These are phyloP conservation scores for Verticillium zaregamsianum DNA, from an alignment of 2,329 filamentous ascomycete genomes.

Conservation along the genomic window DNA sequence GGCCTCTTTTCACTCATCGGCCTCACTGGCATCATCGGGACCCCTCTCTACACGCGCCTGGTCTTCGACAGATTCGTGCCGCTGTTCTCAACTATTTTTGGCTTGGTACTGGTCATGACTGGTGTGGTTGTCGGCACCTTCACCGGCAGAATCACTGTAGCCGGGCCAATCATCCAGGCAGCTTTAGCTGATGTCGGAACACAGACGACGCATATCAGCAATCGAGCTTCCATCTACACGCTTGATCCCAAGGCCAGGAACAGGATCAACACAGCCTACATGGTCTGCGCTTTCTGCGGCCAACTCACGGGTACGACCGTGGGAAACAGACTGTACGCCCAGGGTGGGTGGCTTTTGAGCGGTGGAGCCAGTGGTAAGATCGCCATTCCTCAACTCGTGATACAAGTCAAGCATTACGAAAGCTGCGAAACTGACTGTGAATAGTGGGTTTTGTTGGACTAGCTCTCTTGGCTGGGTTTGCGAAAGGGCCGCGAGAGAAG, in stretches of 20 bases:
- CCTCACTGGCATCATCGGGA: conserved; percentile 62
- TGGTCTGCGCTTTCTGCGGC: conserved; percentile 71
- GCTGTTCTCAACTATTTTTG: conserved; percentile 62
- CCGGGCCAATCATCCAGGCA: conserved; percentile 69
- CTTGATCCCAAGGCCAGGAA: conserved; percentile 70
- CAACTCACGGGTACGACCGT: conserved; percentile 68
- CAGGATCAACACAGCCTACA: conserved; percentile 77
- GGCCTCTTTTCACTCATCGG: conserved; percentile 78
- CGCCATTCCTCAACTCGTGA: too few species aligned
- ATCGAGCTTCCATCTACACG: conserved; percentile 64
- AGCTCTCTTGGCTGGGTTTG: conserved; percentile 9
- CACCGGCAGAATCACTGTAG: conserved; percentile 59
- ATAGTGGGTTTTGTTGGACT: conserved; percentile 12
- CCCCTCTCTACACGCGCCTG: conserved; percentile 64
- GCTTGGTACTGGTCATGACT: conserved; percentile 51
- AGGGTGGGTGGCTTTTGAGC: conserved; percentile 47
- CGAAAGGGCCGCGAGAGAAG: conserved; percentile 10
- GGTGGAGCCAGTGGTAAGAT: conserved; percentile 29
- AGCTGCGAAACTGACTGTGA: background rate
- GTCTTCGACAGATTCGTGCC: conserved; percentile 70
- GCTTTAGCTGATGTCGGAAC: conserved; percentile 66
- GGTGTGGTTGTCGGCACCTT: conserved; percentile 68
- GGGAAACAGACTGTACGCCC: conserved; percentile 47
- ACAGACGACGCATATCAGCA: conserved; percentile 71
- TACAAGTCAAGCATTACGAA: too few species aligned